Conservation (phyloP, 768 basidiomycete species). For the Mycena chlorophos region DNA sequence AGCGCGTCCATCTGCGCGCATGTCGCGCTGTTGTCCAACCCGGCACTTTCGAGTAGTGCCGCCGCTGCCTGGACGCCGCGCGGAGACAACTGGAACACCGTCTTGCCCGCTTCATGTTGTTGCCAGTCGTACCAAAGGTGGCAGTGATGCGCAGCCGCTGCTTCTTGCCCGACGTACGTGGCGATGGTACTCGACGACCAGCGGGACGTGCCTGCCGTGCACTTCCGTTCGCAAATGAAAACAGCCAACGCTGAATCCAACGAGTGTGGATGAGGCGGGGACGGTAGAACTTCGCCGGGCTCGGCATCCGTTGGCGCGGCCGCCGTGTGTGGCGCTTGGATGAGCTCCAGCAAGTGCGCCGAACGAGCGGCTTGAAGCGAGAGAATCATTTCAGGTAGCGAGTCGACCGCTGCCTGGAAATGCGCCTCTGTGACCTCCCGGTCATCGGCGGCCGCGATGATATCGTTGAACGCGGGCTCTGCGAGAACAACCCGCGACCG, state of each 20-base stretch:
- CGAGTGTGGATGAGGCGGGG: background rate
- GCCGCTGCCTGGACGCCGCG: conserved; percentile 6
- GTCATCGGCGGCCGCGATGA: conserved; percentile 9
- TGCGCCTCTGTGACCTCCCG: conserved; percentile 2
- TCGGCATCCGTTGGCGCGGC: background rate
- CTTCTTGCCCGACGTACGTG: conserved; percentile 1
- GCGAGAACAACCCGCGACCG: conserved; percentile 17
- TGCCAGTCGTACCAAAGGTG: background rate
- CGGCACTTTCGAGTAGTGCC: conserved; percentile 1
- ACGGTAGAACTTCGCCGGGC: background rate
- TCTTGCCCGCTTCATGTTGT: background rate
- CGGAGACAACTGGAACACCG: conserved; percentile 1
- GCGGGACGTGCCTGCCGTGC: background rate
- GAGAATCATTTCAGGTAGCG: conserved; percentile 1
- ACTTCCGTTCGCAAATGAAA: background rate
- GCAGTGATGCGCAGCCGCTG: conserved; percentile 9
- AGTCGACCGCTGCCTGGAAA: conserved; percentile 6
- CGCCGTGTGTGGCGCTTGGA: background rate
- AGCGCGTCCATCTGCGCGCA: conserved; percentile 10
- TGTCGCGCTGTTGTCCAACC: conserved; percentile 2
- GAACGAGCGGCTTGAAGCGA: conserved; percentile 3
- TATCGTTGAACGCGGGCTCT: conserved; percentile 4
- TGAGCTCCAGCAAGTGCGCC: background rate
- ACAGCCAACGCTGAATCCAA: background rate
- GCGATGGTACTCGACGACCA: background rate